Evolutionary conservation across 2,329 filamentous ascomycete genomes (phyloP).

Genomic region (Cladophialophora chaetospira): DNA sequence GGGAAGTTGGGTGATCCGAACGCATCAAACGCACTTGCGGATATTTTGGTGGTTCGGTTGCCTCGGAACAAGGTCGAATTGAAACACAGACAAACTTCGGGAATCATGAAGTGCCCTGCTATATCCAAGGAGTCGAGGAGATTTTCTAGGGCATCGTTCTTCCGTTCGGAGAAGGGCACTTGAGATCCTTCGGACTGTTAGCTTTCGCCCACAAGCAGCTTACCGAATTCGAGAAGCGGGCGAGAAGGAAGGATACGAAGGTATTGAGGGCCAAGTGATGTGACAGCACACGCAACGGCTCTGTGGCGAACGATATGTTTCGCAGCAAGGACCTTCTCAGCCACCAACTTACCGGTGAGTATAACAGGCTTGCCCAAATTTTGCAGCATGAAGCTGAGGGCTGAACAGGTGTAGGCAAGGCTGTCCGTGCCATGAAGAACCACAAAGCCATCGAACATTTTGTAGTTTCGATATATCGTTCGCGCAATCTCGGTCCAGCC

Average conservation of each 20-base stretch:
- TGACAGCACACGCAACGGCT: no score
- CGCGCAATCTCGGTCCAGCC: conserved; percentile 84
- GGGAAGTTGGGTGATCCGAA: conserved; percentile 87
- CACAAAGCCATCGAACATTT: conserved; percentile 86
- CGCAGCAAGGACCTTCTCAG: neutral
- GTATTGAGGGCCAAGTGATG: no score
- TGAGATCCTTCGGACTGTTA: conserved; percentile 58
- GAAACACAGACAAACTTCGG: conserved; percentile 92
- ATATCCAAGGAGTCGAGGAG: conserved; percentile 82
- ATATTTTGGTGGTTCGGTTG: conserved; percentile 85
- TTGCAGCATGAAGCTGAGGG: conserved; percentile 88
- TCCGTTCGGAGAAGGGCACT: conserved; percentile 84
- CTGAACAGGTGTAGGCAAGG: conserved; percentile 83
- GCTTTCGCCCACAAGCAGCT: neutral
- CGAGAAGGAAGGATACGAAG: no score
- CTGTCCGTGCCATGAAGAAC: conserved; percentile 90
- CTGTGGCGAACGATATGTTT: neutral
- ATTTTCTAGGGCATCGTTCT: conserved; percentile 90
- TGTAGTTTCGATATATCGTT: conserved; percentile 81
- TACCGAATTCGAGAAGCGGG: no score
- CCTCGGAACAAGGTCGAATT: conserved; percentile 87
- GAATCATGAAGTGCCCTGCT: conserved; percentile 88
- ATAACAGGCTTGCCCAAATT: conserved; percentile 90
- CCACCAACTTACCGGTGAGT: conserved; percentile 60
- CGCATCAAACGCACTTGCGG: conserved; percentile 80